phyloP scores from a whole-genome alignment of 2,329 filamentous ascomycete species.

The Thielaviopsis punctulata region DNA sequence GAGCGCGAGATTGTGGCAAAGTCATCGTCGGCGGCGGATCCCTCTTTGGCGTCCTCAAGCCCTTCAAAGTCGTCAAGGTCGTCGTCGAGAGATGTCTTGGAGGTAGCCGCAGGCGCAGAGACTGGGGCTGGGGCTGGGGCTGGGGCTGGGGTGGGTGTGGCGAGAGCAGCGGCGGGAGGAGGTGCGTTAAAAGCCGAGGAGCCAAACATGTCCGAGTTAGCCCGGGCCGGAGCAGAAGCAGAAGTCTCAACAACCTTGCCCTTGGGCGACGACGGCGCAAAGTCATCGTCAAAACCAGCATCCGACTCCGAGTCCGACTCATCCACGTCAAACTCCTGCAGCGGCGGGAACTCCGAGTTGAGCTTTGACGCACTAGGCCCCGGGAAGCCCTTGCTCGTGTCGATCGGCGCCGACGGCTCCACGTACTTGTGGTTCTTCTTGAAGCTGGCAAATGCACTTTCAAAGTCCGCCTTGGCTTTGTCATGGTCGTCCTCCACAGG shows the following conservation, averaged over 20 bases:
- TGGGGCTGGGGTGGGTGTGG: background rate
- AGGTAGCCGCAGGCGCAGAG: constrained; percentile 14
- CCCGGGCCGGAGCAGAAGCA: constrained; percentile 15
- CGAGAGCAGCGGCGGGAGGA: constrained; percentile 1
- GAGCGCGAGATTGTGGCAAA: constrained; percentile 59
- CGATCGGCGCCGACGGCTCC: constrained; percentile 15
- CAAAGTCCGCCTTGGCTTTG: constrained; percentile 65
- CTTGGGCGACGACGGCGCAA: constrained; percentile 45
- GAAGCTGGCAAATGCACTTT: constrained; percentile 70
- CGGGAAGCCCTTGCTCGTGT: constrained; percentile 23
- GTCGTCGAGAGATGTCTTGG: constrained; percentile 47
- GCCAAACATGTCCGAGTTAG: too few species aligned
- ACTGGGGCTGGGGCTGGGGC: too few species aligned
- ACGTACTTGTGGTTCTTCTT: constrained; percentile 34
- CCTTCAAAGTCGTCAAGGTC: constrained; percentile 70
- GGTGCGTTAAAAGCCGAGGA: too few species aligned
- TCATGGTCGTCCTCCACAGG: constrained; percentile 36
- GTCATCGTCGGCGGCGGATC: constrained; percentile 55
- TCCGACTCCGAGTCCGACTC: constrained; percentile 71
- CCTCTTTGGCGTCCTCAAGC: constrained; percentile 70
- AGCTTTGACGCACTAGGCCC: constrained; percentile 33
- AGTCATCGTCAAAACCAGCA: constrained; percentile 82
- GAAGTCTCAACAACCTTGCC: constrained; percentile 14
- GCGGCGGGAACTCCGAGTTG: constrained; percentile 77
- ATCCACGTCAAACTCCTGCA: constrained; percentile 70